These are phyloP conservation scores for Pholiota molesta DNA, from an alignment of 768 basidiomycete species.

Conservation along the genomic window DNA sequence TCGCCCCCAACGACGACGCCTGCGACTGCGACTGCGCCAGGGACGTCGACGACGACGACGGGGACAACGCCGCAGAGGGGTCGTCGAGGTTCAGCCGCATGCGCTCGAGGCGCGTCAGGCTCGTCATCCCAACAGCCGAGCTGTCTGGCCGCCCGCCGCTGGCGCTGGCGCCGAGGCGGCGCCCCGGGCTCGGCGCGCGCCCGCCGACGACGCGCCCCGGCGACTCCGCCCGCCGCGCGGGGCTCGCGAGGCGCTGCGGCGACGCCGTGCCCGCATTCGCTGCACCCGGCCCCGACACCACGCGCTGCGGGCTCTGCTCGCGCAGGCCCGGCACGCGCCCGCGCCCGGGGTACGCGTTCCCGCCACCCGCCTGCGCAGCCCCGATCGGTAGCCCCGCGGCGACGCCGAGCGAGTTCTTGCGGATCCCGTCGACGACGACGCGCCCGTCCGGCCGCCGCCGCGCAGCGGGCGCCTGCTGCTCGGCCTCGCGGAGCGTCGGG, in stretches of 20 bases:
- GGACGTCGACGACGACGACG: constrained; percentile 1
- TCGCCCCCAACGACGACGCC: neutral
- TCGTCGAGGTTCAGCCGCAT: constrained; percentile 25
- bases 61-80: neutral
- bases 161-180: neutral
- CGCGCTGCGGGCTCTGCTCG: constrained; percentile 17
- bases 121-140: constrained; percentile 14
- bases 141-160: constrained; percentile 4
- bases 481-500: constrained; percentile 20
- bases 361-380: neutral
- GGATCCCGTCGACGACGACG: constrained; percentile 56
- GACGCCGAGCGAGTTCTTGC: constrained; percentile 47
- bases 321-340: constrained; percentile 20
- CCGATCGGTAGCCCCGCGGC: constrained; percentile 2
- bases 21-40: neutral
- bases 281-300: neutral
- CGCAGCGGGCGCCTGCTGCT: neutral
- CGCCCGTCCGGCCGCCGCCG: constrained; percentile 35
- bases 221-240: constrained; percentile 1
- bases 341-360: constrained; percentile 3
- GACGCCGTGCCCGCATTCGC: constrained; percentile 18
- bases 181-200: constrained; percentile 12
- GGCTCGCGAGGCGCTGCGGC: constrained; percentile 21
- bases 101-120: constrained; percentile 19
- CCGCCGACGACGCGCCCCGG: constrained; percentile 11